phyloP scores from a whole-genome alignment of 768 basidiomycete genomes.

The Pleurotus citrinopileatus region DNA sequence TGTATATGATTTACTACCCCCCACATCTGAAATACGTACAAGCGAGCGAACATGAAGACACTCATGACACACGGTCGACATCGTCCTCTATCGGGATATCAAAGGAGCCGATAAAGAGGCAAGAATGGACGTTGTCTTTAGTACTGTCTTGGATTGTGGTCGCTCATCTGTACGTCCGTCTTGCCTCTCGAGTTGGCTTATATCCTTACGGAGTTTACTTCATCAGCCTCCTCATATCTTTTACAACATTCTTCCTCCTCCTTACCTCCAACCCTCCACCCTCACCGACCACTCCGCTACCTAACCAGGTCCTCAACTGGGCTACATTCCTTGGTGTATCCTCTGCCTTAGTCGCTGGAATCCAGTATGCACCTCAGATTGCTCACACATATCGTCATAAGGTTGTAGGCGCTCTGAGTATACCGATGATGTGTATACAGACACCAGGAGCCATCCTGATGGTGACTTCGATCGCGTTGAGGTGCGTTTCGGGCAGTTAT shows the following conservation, averaged over 20 bases:
- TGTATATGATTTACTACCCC: constrained; percentile 94
- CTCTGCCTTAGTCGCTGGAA: constrained; percentile 70
- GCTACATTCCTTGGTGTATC: constrained; percentile 86
- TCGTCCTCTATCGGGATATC: constrained; percentile 26
- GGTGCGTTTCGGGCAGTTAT: constrained; percentile 33
- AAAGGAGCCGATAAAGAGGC: constrained; percentile 45
- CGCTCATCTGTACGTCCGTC: constrained; percentile 66
- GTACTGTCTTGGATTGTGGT: constrained; percentile 67
- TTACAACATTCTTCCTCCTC: constrained; percentile 65
- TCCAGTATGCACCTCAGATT: constrained; percentile 91
- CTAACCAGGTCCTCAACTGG: constrained; percentile 46
- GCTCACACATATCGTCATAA: constrained; percentile 71
- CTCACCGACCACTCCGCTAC: constrained; percentile 29
- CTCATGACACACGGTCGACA: constrained; percentile 36
- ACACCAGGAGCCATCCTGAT: constrained; percentile 88
- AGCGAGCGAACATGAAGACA: constrained; percentile 25
- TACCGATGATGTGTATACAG: constrained; percentile 96
- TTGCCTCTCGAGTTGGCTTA: constrained; percentile 2
- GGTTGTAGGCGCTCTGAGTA: constrained; percentile 89
- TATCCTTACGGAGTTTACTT: constrained; percentile 1
- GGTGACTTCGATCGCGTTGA: constrained; percentile 75
- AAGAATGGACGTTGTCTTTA: constrained; percentile 79
- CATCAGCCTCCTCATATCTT: constrained; percentile 49
- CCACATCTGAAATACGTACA: constrained; percentile 69
- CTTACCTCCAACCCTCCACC: constrained; percentile 36